Evolutionary conservation across 2,329 filamentous ascomycete species (phyloP).

Genomic region (Aspergillus piperis): DNA sequence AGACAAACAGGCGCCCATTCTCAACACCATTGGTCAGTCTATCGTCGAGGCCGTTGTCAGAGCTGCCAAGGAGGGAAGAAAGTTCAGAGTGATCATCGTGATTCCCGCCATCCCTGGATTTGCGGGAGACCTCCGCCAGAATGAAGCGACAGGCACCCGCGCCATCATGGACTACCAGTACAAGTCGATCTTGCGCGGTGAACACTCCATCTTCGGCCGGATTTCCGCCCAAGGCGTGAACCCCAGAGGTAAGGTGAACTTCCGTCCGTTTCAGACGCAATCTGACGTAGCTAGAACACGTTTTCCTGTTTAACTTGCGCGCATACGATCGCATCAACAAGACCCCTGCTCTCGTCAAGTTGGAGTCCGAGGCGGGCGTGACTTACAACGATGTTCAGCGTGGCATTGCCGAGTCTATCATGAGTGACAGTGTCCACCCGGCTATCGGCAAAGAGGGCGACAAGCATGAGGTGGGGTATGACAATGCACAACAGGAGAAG

Average conservation of each 20-base stretch:
- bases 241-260: constrained; percentile 52
- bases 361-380: constrained; percentile 79
- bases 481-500: constrained; percentile 40
- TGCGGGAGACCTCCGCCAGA: constrained; percentile 81
- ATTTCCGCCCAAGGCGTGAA: constrained; percentile 74
- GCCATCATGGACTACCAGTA: constrained; percentile 99
- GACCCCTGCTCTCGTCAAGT: constrained; percentile 69
- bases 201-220: constrained; percentile 84
- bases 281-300: constrained; percentile 57
- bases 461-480: constrained; percentile 41
- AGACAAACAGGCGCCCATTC: constrained; percentile 79
- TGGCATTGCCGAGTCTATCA: constrained; percentile 85
- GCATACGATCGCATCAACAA: constrained; percentile 91
- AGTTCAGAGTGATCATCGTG: constrained; percentile 86
- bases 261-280: constrained; percentile 38
- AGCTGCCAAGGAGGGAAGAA: constrained; percentile 78
- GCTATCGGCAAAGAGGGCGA: constrained; percentile 48
- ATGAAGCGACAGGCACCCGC: constrained; percentile 79
- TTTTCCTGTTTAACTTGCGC: constrained; percentile 92
- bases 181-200: constrained; percentile 89
- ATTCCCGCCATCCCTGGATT: constrained; percentile 94
- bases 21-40: constrained; percentile 82
- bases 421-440: constrained; percentile 69
- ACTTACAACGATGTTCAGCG: constrained; percentile 84
- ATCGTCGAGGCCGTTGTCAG: constrained; percentile 88